phyloP scores from a whole-genome alignment of 345 rosid genomes.

The Bretschneidera sinensis region DNA sequence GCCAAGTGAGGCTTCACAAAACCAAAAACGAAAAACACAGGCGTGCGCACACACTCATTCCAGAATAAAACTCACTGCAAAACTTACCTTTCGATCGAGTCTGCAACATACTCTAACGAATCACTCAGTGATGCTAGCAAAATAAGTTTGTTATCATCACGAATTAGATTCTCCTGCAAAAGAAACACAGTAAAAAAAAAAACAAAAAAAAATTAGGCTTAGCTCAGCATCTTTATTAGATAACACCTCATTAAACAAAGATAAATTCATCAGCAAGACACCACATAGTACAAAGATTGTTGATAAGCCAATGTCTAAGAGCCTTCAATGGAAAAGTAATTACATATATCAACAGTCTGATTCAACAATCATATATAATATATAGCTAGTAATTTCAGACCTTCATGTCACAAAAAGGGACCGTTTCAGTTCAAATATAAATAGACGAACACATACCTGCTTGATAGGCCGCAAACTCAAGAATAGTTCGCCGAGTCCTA shows the following conservation, averaged over 20 bases:
- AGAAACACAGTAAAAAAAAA: no score
- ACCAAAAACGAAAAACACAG: no score
- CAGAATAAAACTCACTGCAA: background rate
- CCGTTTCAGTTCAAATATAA: no score
- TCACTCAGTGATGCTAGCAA: conserved; percentile 95
- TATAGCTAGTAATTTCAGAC: background rate
- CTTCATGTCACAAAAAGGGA: background rate
- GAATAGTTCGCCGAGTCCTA: conserved; percentile 65
- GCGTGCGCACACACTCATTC: no score
- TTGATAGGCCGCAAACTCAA: conserved; percentile 75
- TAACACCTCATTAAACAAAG: background rate
- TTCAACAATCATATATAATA: background rate
- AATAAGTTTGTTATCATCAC: conserved; percentile 87
- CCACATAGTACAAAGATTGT: background rate
- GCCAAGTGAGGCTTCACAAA: conserved; percentile 2
- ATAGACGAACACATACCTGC: conserved; percentile 51
- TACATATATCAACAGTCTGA: no score
- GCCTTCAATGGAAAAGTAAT: no score
- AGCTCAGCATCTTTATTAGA: no score
- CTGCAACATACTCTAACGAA: conserved; percentile 96
- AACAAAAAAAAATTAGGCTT: background rate
- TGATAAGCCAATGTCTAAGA: background rate
- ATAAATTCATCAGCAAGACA: background rate
- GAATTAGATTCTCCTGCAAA: conserved; percentile 89
- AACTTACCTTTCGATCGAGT: conserved; percentile 90